Evolutionary conservation across 345 rosid genomes (phyloP).

Genomic region (Citrus unshiu): DNA sequence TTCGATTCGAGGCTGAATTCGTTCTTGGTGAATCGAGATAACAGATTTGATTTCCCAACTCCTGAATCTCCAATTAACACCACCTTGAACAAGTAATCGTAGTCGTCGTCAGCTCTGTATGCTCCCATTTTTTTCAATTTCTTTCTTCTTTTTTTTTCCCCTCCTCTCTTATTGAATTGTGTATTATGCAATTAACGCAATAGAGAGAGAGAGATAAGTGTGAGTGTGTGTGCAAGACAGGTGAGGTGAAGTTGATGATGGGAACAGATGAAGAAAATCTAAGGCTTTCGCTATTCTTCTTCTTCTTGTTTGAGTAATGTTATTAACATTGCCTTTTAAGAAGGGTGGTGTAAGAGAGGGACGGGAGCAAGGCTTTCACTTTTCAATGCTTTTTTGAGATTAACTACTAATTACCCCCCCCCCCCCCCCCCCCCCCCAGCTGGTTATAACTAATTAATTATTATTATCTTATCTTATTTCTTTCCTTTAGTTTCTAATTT

Average conservation of each 20-base stretch:
- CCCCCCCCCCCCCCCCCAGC: neutral
- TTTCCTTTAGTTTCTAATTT: neutral
- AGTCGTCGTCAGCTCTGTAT: conserved; percentile 38
- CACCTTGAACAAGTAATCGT: conserved; percentile 39
- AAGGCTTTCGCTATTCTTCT: no score
- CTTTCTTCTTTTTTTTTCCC: neutral
- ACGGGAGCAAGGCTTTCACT: neutral
- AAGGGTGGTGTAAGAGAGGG: neutral
- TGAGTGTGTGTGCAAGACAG: no score
- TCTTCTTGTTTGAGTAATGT: neutral
- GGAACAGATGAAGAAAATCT: neutral
- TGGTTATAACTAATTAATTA: no score
- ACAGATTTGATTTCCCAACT: conserved; percentile 37
- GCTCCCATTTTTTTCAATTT: conserved; percentile 7
- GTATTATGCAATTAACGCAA: no score
- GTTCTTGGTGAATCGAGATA: conserved; percentile 33
- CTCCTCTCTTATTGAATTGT: no score
- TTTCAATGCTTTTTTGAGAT: neutral
- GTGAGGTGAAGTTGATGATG: no score
- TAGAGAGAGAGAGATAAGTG: no score
- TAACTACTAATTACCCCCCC: neutral
- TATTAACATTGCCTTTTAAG: neutral
- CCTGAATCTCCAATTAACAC: conserved; percentile 40
- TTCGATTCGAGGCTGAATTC: conserved; percentile 43
- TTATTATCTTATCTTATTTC: neutral